These are phyloP conservation scores for Aspergillus novoparasiticus DNA, from an alignment of 2,329 filamentous ascomycete genomes.

Conservation along the genomic window DNA sequence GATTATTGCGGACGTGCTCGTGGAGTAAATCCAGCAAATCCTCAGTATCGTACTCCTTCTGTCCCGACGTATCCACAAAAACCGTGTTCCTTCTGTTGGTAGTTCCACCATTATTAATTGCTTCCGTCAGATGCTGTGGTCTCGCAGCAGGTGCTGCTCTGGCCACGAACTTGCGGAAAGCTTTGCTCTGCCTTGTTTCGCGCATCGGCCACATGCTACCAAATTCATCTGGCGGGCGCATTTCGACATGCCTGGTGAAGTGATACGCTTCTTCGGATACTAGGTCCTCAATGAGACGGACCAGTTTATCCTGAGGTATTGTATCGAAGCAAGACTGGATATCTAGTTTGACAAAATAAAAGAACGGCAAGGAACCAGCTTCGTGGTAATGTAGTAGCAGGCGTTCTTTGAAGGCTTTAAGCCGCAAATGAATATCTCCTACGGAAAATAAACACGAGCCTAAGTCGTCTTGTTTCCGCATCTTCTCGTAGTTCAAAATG, in stretches of 20 bases:
- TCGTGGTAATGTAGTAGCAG: conserved; percentile 12
- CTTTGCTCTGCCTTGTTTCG: conserved; percentile 24
- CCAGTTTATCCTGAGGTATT: conserved; percentile 77
- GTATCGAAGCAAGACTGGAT: conserved; percentile 93
- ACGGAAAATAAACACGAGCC: conserved; percentile 81
- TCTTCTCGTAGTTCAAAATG: conserved; percentile 76
- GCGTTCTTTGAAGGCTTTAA: conserved; percentile 67
- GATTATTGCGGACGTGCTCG: conserved; percentile 80
- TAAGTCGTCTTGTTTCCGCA: conserved; percentile 60
- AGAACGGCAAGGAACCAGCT: conserved; percentile 42
- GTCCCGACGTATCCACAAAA: conserved; percentile 71
- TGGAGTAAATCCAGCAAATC: conserved; percentile 70
- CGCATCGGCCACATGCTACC: conserved; percentile 21
- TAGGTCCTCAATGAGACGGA: conserved; percentile 64
- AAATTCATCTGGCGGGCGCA: conserved; percentile 54
- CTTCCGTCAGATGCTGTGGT: conserved; percentile 48
- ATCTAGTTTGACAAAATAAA: conserved; percentile 93
- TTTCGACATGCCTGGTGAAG: conserved; percentile 73
- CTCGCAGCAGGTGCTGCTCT: conserved; percentile 52
- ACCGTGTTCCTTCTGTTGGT: conserved; percentile 66
- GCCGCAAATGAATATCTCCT: conserved; percentile 72
- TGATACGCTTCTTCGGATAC: conserved; percentile 66
- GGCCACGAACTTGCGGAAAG: conserved; percentile 53
- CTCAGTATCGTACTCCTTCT: conserved; percentile 58
- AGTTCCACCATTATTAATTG: conserved; percentile 38